Evolutionary conservation across 129 eudicot species (phyloP), one percentile per base, ranked within the genome.

Genomic region (Apium graveolens): DNA sequence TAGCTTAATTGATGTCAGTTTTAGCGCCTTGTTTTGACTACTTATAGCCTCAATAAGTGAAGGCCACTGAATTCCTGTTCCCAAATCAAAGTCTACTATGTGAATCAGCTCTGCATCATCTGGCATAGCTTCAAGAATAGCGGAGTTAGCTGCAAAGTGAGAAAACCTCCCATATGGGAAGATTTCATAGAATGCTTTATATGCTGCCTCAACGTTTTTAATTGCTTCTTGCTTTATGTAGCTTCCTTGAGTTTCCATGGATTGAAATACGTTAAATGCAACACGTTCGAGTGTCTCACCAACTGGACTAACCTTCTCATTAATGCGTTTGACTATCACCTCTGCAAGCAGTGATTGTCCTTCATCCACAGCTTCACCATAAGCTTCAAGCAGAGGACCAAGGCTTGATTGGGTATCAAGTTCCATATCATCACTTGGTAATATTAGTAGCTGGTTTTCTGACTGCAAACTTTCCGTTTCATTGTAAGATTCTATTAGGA

Each of bases 321-420:
- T 83, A 53, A 88, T 68, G 49, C 84, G 49, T 43, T 69, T 80
- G 26, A 69, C 63, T 32, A 90, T 85, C 65, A 84, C 92, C 13
- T 78, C 84, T 2, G 82, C 83, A n/a, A 90, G 88, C 32, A 79
- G 85, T 57, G 45, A 51, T 3, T 85, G 87, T 29, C 87, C 85
- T 79, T 79, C 85, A 81, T 90, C 92, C 81, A 80, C 80, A 48
- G 96, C 96, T 70, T 90, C 96, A 13, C 84, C 96, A 76, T 90
- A 90, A 55, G 91, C 96, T 69, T 43, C 57, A 18, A 90, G 82
- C 21, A 88, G 86, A 74, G 73, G 89, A 70, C 70, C 48, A 18
- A 84, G 82, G 41, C 85, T 71, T 51, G 73, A 39, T 66, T 80
- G 82, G 57, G 73, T 73, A 68, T 90, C 91, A 32, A 79, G 73